These are phyloP conservation scores for Coccomyxa subellipsoidea DNA, from an alignment of 163 green algal species.

Conservation along the genomic window DNA sequence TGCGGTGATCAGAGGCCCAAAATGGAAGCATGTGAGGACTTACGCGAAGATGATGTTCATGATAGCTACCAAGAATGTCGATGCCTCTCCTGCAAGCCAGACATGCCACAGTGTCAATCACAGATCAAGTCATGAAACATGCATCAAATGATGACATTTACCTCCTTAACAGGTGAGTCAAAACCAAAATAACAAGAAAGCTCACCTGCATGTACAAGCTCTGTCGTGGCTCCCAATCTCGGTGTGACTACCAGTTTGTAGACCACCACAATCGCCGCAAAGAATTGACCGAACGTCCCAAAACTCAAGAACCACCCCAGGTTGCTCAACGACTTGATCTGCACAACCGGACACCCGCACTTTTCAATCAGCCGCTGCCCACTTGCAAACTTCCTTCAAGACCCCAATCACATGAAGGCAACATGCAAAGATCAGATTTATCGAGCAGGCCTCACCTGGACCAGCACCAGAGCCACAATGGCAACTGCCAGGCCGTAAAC, in stretches of 20 bases:
- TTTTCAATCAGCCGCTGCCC: neutral
- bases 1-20: neutral
- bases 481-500: constrained; percentile 30
- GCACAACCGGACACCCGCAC: neutral
- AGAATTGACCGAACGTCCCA: constrained; percentile 5
- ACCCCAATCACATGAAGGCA: too few relatives aligned
- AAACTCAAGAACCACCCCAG: constrained; percentile 31
- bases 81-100: constrained; percentile 3
- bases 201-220: neutral
- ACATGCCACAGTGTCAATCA: too few relatives aligned
- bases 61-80: constrained; percentile 35
- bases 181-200: too few relatives aligned
- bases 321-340: constrained; percentile 41
- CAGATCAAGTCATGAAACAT: too few relatives aligned
- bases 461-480: constrained; percentile 26
- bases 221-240: neutral
- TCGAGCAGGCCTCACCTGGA: constrained; percentile 25
- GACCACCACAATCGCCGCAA: neutral
- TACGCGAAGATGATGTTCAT: constrained; percentile 65
- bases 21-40: neutral
- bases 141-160: too few relatives aligned
- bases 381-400: neutral
- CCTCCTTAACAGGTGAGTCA: too few relatives aligned
- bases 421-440: too few relatives aligned
- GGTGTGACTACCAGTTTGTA: neutral